Evolutionary conservation across 2,329 filamentous ascomycete species (phyloP).

Genomic region (Aureobasidium subglaciale): DNA sequence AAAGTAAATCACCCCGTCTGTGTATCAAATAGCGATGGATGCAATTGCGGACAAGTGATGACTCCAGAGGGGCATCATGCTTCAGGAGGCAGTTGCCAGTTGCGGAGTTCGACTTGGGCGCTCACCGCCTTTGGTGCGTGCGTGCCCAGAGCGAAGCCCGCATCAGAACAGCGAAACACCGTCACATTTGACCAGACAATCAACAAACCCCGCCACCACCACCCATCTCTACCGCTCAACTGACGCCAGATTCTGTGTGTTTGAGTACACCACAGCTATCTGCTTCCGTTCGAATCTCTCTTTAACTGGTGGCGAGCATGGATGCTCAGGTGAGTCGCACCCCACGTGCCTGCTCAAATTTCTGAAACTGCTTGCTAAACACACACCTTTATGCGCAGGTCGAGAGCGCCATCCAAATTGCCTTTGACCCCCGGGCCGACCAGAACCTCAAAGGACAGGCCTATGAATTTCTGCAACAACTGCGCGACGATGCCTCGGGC

Average conservation of each 20-base stretch:
- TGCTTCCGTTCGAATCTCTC: background rate
- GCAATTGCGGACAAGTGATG: background rate
- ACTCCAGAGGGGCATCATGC: background rate
- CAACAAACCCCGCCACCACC: conserved; percentile 7
- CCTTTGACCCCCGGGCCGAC: conserved; percentile 73
- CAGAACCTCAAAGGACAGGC: conserved; percentile 72
- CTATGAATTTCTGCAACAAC: conserved; percentile 68
- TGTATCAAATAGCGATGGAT: background rate
- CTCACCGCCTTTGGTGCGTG: conserved; percentile 10
- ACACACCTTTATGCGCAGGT: conserved; percentile 49
- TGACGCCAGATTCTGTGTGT: background rate
- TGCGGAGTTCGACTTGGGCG: background rate
- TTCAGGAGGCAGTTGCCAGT: background rate
- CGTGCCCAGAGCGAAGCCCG: background rate
- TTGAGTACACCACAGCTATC: conserved; percentile 8
- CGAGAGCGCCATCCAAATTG: conserved; percentile 91
- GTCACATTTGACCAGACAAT: background rate
- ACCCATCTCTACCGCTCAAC: background rate
- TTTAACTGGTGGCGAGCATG: conserved; percentile 15
- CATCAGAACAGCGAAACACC: conserved; percentile 2
- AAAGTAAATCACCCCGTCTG: too few species aligned
- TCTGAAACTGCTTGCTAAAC: background rate
- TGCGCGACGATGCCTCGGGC: conserved; percentile 73
- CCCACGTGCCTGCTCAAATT: background rate
- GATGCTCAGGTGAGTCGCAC: conserved; percentile 16